Base-by-base conservation (phyloP, 2,329 filamentous ascomycete genomes). In the Botrytis tulipae region DNA sequence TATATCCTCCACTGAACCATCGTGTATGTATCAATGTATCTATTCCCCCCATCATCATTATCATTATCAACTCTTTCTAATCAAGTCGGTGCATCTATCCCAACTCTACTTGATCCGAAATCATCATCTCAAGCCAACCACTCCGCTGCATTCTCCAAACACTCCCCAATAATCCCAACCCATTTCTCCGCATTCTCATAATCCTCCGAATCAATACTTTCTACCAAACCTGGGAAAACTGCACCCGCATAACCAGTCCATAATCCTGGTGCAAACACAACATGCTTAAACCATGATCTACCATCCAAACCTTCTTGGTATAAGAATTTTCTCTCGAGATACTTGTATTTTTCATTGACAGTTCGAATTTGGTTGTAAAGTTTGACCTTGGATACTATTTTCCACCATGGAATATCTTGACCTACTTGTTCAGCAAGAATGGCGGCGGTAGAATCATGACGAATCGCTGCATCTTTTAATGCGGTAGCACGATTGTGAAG, bases 241-340 rank as follows among this genome's bases (percentile, higher is more conserved):
- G 87, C 89, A 4, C 94, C 95, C 0, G 94, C 86, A 82, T 98
- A 98, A 0, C 95, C 95, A 0, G 94, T 97, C 94, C 94, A 97
- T 66, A 95, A 82, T 0, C 95, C 95, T 0, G 95, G 95, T 1
- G 95, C 95, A 82, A 97, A 98, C 1, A 98, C 92, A 3, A 97
- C 92, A 79, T 98, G 95, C 84, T 98, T 98, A 85, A 95, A 98
- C 94, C 94, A 98, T 37, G 85, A 85, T 74, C 95, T 86, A 1
- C 90, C 89, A 81, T 97, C 95, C 32, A 98, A 83, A 0, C 95
- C 95, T 4, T 87, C 85, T 7, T 89, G 83, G 78, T 93, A 92
- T 75, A 98, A 79, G 82, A 98, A 97, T 69, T 90, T 86, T 25
- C 94, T 87, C 82, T 98, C 95, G 0, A 98, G 84, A 14, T 86